Evolutionary conservation across 305 asterid genomes (phyloP).

Genomic region (Ilex paraguariensis): DNA sequence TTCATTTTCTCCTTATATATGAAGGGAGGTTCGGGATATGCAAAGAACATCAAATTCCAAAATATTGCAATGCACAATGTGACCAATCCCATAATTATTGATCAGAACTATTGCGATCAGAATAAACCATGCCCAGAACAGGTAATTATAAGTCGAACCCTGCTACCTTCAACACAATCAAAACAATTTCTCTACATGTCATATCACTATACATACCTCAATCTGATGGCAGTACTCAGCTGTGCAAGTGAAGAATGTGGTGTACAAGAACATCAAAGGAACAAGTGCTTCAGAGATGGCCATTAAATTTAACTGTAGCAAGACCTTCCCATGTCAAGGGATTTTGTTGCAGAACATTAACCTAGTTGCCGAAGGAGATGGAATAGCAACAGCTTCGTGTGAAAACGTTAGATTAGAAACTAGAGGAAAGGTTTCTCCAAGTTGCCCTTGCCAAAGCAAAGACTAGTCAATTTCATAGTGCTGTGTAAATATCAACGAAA

Average conservation of each 20-base stretch:
- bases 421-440: background rate
- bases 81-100: background rate
- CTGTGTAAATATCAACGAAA: too few relatives aligned
- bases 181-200: background rate
- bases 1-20: too few relatives aligned
- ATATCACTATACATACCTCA: background rate
- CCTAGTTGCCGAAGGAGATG: conserved; percentile 25
- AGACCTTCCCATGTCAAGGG: conserved; percentile 61
- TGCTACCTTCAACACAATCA: background rate
- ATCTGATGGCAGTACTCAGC: conserved; percentile 55
- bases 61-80: background rate
- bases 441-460: background rate
- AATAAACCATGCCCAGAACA: background rate
- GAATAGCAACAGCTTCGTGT: conserved; percentile 39
- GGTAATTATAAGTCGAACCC: background rate
- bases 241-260: conserved; percentile 58
- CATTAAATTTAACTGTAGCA: conserved; percentile 68
- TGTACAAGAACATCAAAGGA: conserved; percentile 73
- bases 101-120: conserved; percentile 1
- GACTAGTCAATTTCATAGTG: too few relatives aligned
- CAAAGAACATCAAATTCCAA: background rate
- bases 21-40: too few relatives aligned
- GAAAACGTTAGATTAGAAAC: background rate
- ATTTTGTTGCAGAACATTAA: conserved; percentile 50
- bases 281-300: conserved; percentile 68